Evolutionary conservation across 1,139 yeast species (phyloP).

Genomic region (Nadsonia starkeyi-henricii): DNA sequence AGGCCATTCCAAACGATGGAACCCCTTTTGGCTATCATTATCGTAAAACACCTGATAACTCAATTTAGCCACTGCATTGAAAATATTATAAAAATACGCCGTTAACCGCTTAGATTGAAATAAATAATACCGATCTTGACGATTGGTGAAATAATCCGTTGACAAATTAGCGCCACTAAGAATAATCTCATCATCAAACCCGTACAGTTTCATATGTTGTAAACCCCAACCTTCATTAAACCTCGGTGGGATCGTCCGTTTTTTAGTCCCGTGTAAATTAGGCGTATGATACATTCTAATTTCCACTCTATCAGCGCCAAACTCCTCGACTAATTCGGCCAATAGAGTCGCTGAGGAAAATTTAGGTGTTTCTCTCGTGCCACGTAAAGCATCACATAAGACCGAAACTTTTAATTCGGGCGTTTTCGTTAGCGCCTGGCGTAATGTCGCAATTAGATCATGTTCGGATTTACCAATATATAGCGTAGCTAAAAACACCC

Average conservation of each 20-base stretch:
- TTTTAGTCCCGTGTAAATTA: conserved; percentile 53
- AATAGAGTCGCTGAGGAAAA: conserved; percentile 65
- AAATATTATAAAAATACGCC: conserved; percentile 61
- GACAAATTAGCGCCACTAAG: conserved; percentile 88
- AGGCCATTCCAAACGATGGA: neutral
- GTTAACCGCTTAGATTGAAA: conserved; percentile 46
- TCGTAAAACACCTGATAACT: conserved; percentile 45
- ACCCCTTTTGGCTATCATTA: neutral
- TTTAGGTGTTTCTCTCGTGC: conserved; percentile 83
- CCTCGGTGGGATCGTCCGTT: conserved; percentile 59
- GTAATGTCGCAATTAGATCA: conserved; percentile 35
- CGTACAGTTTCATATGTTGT: conserved; percentile 95
- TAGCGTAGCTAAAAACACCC: conserved; percentile 71
- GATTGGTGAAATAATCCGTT: conserved; percentile 81
- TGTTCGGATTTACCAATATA: conserved; percentile 75
- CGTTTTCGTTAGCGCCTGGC: conserved; percentile 41
- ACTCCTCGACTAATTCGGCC: conserved; percentile 50
- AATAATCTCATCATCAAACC: conserved; percentile 81
- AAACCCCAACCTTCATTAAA: conserved; percentile 85
- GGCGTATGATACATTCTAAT: conserved; percentile 87
- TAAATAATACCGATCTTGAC: conserved; percentile 85
- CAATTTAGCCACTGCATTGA: conserved; percentile 47
- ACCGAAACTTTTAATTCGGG: conserved; percentile 54
- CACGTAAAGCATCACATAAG: conserved; percentile 77
- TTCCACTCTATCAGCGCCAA: conserved; percentile 59